These are phyloP conservation scores for Anthracocystis panici-leucophaei DNA, from an alignment of 1,284 basidiomycete genomes.

Conservation along the genomic window DNA sequence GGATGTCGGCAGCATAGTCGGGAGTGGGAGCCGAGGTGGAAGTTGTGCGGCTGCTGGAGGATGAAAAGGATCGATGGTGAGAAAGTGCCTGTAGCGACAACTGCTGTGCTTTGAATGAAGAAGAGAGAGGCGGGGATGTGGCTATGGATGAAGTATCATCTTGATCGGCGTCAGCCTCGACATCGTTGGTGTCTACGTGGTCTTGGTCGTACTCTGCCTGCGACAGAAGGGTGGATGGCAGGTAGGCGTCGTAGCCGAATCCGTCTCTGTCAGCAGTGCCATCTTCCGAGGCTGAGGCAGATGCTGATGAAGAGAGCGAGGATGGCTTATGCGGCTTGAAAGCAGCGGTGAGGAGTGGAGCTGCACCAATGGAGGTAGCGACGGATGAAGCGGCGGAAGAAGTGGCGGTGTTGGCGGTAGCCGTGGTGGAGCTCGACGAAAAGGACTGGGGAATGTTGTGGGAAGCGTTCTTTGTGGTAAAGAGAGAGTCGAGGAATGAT, in stretches of 20 bases:
- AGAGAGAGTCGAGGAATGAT: slow-evolving; percentile 42
- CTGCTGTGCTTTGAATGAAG: slow-evolving; percentile 53
- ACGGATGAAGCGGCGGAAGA: slow-evolving; percentile 21
- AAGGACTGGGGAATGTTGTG: slow-evolving; percentile 13
- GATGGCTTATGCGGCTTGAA: slow-evolving; percentile 53
- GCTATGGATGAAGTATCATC: slow-evolving; percentile 36
- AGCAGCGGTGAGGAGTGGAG: slow-evolving; percentile 37
- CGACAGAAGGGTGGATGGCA: slow-evolving; percentile 26
- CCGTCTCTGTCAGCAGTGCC: slow-evolving; percentile 25
- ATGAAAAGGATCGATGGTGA: slow-evolving; percentile 31
- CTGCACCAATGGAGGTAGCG: slow-evolving; percentile 20
- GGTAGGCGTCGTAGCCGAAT: slow-evolving; percentile 24
- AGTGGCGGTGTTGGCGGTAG: slow-evolving; percentile 15
- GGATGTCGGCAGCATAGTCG: slow-evolving; percentile 40
- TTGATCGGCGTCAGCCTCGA: slow-evolving; percentile 10
- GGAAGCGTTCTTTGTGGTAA: slow-evolving; percentile 25
- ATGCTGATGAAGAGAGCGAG: slow-evolving; percentile 51
- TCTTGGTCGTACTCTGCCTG: slow-evolving; percentile 12
- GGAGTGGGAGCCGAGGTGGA: slow-evolving; percentile 31
- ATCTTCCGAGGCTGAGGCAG: slow-evolving; percentile 55
- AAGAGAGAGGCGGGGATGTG: slow-evolving; percentile 47
- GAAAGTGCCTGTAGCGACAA: slow-evolving; percentile 48
- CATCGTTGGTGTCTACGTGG: neutral
- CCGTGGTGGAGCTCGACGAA: slow-evolving; percentile 23
- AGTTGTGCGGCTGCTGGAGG: slow-evolving; percentile 38